These are phyloP conservation scores for Coprinellus aureogranulatus DNA, from an alignment of 768 basidiomycete genomes.

Conservation along the genomic window DNA sequence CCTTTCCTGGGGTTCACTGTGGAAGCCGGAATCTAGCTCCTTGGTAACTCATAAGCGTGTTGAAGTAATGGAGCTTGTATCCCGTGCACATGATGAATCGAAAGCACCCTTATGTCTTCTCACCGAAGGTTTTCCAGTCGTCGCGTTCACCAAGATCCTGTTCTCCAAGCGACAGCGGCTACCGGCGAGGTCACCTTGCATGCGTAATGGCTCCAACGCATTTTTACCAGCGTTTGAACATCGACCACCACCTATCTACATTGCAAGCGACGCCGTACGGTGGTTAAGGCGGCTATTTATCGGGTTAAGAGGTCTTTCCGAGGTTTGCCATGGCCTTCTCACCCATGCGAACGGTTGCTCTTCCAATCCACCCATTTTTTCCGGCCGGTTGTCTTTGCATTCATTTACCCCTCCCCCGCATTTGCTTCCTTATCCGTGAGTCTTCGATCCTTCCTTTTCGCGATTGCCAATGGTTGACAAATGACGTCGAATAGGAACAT, in stretches of 20 bases:
- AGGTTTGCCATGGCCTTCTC: background rate
- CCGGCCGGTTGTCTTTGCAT: background rate
- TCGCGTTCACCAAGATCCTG: too few relatives aligned
- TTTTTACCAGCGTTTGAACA: background rate
- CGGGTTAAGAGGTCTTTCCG: background rate
- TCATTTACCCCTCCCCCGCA: constrained; percentile 1
- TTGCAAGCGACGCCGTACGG: background rate
- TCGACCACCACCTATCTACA: background rate
- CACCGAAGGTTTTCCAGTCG: too few relatives aligned
- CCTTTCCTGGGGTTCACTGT: too few relatives aligned
- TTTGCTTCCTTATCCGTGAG: background rate
- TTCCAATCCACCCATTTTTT: constrained; percentile 1
- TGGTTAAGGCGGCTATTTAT: background rate
- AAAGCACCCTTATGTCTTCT: too few relatives aligned
- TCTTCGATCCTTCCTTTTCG: background rate
- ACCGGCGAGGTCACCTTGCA: background rate
- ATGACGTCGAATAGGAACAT: background rate
- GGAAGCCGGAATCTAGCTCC: too few relatives aligned
- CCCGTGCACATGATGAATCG: too few relatives aligned
- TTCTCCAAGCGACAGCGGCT: too few relatives aligned
- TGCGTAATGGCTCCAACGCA: background rate
- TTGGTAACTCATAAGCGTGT: too few relatives aligned
- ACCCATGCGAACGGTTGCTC: background rate
- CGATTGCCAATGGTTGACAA: background rate
- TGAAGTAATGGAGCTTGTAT: too few relatives aligned